Percentiles rank a stretch among this genome's conserved stretches.
These are phyloP conservation scores for Pseudozyma pruni DNA, from an alignment of 1,284 basidiomycete genomes.

Conservation along the genomic window DNA sequence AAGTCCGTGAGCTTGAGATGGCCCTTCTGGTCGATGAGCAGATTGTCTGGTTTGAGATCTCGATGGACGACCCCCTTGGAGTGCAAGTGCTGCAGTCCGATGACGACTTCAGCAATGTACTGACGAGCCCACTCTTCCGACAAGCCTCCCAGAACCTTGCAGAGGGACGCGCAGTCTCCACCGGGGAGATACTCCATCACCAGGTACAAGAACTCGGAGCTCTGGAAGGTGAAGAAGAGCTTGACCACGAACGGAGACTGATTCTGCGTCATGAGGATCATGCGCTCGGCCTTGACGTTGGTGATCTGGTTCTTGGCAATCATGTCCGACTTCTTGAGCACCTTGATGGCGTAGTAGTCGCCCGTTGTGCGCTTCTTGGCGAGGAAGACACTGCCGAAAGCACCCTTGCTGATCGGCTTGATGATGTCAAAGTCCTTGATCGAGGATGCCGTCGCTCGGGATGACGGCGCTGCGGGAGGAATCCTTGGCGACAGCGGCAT, in stretches of 20 bases:
- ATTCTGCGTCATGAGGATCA: conserved; percentile 99
- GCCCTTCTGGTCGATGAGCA: conserved; percentile 94
- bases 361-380: conserved; percentile 98
- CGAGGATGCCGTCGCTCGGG: conserved; percentile 84
- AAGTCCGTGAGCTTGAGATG: conserved; percentile 98
- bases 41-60: conserved; percentile 97
- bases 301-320: conserved; percentile 99
- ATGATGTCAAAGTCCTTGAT: conserved; percentile 99
- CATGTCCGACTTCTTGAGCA: conserved; percentile 99
- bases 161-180: conserved; percentile 94
- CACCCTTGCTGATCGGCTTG: conserved; percentile 99
- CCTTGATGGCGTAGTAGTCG: conserved; percentile 99
- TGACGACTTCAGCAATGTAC: conserved; percentile 93
- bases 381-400: conserved; percentile 94
- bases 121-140: conserved; percentile 97
- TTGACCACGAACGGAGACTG: conserved; percentile 87
- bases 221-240: conserved; percentile 71
- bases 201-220: conserved; percentile 69
- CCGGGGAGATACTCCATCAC: conserved; percentile 75
- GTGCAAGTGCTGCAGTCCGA: conserved; percentile 95
- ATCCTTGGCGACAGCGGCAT: conserved; percentile 83
- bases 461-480: conserved; percentile 78
- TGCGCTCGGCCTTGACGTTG: conserved; percentile 98
- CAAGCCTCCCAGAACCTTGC: conserved; percentile 92
- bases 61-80: conserved; percentile 94